Evolutionary conservation across 2,329 filamentous ascomycete genomes (phyloP), one percentile per base, ranked within the genome.

Genomic region (Epichloe uncinata): DNA sequence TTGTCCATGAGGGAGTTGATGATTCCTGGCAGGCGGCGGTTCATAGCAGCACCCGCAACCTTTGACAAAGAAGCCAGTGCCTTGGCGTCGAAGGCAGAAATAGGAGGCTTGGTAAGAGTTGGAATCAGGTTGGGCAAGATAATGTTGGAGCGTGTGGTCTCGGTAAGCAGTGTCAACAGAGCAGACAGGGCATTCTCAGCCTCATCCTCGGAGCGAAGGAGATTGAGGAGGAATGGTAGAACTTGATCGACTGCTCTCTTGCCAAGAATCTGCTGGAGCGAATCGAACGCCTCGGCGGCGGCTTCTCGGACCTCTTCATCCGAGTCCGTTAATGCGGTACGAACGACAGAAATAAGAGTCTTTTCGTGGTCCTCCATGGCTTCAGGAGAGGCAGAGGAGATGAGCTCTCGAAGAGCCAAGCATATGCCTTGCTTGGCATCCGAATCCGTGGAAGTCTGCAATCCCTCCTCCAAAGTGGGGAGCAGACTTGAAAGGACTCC

Each of bases 401-500:
- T 95, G 50, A 98, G 81, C 66, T 98, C 94, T 59, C 88, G 86
- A 54, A 98, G 76, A 37, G 94, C 93, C 63, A 98, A 87, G 66
- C 93, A 97, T 56, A 98, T 98, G 67, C 93, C 93, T 69, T 98
- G 90, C 69, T 88, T 93, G 54, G 91, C 85, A 69, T 97, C 90
- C 38, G 86, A 84, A 66, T 97, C 93, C 36, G 84, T 91, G 16
- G 91, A 90, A 1, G 79, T 85, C 59, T 93, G 83, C 49, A 98
- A 75, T 37, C 91, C 89, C 64, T 95, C 88, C 64, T 97, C 90
- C 45, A 98, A 79, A 35, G 90, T 95, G 33, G 93, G 93, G 53
- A 98, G 72, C 53, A 98, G 72, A 42, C 81, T 94, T 22, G 89
- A 81, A 55, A 98, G 74, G 51, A 98, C 90, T 50, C 88, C 85